Conservation (phyloP, 106 monocot genomes). For the Apostasia shenzhenica region DNA sequence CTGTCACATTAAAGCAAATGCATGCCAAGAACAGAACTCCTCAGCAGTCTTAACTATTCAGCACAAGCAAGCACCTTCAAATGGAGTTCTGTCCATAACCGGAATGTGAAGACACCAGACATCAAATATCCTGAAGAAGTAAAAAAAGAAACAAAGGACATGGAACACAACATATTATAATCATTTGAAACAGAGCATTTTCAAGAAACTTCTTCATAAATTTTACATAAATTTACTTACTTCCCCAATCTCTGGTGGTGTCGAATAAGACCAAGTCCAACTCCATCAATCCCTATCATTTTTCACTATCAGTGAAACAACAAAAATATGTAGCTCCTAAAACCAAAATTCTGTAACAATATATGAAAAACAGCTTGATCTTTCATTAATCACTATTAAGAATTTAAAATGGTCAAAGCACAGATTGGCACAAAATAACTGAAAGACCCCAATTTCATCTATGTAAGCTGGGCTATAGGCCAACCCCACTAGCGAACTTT, state of each 20-base stretch:
- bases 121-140: conserved; percentile 60
- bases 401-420: too few species aligned
- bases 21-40: background rate
- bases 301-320: background rate
- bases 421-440: too few species aligned
- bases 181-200: background rate
- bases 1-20: background rate
- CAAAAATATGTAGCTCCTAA: too few species aligned
- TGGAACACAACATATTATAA: background rate
- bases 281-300: conserved; percentile 68
- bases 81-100: conserved; percentile 59
- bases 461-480: too few species aligned
- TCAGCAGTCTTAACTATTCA: background rate
- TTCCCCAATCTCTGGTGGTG: conserved; percentile 68
- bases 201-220: background rate
- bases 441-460: too few species aligned
- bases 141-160: background rate
- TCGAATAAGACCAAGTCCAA: conserved; percentile 61
- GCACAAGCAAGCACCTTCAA: conserved; percentile 46
- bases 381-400: too few species aligned
- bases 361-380: too few species aligned
- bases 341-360: too few species aligned
- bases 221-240: conserved; percentile 23
- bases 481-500: too few species aligned
- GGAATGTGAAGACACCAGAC: conserved; percentile 95